Conservation (phyloP, 2,329 filamentous ascomycete species). For the Stylonectria norvegica region DNA sequence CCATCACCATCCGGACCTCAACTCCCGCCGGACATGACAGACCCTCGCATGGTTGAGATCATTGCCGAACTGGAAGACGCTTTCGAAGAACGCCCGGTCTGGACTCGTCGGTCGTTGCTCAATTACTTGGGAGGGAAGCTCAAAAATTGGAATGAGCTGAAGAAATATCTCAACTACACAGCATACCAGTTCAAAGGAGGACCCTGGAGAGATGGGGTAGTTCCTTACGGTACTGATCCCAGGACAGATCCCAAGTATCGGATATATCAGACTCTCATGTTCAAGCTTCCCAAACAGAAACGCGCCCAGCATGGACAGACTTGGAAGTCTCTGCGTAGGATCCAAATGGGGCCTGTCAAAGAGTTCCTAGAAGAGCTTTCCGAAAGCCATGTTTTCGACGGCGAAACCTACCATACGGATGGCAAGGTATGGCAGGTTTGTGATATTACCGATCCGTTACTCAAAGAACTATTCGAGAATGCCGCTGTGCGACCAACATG, state of each 20-base stretch:
- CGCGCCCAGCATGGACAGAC: conserved; percentile 44
- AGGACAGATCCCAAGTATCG: conserved; percentile 72
- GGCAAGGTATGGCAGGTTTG: conserved; percentile 94
- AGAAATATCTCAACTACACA: conserved; percentile 75
- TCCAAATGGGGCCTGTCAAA: conserved; percentile 37
- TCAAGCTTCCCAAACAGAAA: conserved; percentile 63
- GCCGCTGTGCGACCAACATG: conserved; percentile 57
- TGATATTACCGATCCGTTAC: conserved; percentile 79
- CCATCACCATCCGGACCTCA: conserved; percentile 61
- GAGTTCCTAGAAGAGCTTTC: conserved; percentile 38
- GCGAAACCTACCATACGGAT: conserved; percentile 68
- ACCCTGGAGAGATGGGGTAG: conserved; percentile 84
- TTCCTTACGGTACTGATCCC: conserved; percentile 84
- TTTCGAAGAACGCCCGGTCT: conserved; percentile 73
- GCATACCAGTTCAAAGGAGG: conserved; percentile 92
- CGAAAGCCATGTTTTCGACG: conserved; percentile 77
- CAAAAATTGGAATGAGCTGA: conserved; percentile 57
- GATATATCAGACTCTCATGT: conserved; percentile 84
- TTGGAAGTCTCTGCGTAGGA: conserved; percentile 47
- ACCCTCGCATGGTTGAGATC: conserved; percentile 60
- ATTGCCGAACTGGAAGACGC: conserved; percentile 62
- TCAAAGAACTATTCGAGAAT: conserved; percentile 63
- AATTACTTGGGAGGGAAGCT: conserved; percentile 62
- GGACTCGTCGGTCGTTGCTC: conserved; percentile 77
- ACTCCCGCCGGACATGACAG: conserved; percentile 54